These are phyloP conservation scores for Dothiorella sarmentorum DNA, from an alignment of 2,329 filamentous ascomycete species.

Conservation along the genomic window DNA sequence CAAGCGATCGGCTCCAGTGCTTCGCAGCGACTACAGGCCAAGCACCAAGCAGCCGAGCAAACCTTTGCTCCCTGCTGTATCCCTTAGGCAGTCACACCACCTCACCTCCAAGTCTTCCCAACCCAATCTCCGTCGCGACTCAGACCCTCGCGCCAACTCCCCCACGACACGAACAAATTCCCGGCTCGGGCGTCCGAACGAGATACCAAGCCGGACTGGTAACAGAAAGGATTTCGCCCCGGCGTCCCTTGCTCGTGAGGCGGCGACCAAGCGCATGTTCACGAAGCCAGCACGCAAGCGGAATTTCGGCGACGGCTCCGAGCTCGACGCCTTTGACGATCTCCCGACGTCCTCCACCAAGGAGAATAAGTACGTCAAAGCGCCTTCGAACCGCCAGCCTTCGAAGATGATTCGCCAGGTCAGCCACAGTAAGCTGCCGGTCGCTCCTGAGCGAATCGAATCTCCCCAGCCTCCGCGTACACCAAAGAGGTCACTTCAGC, in stretches of 20 bases:
- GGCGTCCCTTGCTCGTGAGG: slow-evolving; percentile 49
- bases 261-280: slow-evolving; percentile 64
- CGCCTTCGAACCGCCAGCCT: slow-evolving; percentile 66
- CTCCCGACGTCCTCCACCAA: slow-evolving; percentile 79
- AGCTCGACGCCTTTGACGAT: slow-evolving; percentile 92
- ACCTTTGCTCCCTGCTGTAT: slow-evolving; percentile 75
- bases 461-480: slow-evolving; percentile 46
- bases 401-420: slow-evolving; percentile 60
- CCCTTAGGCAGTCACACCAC: slow-evolving; percentile 74
- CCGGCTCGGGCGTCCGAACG: slow-evolving; percentile 47
- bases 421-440: slow-evolving; percentile 41
- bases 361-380: slow-evolving; percentile 80
- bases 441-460: slow-evolving; percentile 42
- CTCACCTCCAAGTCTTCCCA: slow-evolving; percentile 67
- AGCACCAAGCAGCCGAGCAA: slow-evolving; percentile 57
- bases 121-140: slow-evolving; percentile 75
- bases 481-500: slow-evolving; percentile 55
- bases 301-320: slow-evolving; percentile 86
- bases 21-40: slow-evolving; percentile 47
- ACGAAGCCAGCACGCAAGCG: slow-evolving; percentile 67
- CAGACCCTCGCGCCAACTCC: slow-evolving; percentile 59
- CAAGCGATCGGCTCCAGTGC: slow-evolving; percentile 59
- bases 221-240: slow-evolving; percentile 46
- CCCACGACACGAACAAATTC: slow-evolving; percentile 46
- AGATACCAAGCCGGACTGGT: slow-evolving; percentile 47